phyloP scores from a whole-genome alignment of 208 protist genomes.

The Leishmania mexicana region DNA sequence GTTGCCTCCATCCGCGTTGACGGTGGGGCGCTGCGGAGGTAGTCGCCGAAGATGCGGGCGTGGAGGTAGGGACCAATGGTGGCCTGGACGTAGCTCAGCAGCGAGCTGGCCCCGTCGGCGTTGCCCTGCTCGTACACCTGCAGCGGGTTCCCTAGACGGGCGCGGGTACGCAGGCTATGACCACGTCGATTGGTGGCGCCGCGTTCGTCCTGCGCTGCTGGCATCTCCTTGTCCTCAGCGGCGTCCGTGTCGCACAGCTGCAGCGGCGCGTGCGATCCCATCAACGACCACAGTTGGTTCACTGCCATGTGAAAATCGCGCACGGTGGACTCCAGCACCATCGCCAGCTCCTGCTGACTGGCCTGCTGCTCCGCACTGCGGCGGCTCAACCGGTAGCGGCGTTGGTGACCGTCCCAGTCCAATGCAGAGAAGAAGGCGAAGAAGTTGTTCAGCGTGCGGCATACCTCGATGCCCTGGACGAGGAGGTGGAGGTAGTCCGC shows the following conservation, averaged over 20 bases:
- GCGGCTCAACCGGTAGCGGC: conserved; percentile 20
- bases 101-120: conserved; percentile 20
- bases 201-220: neutral
- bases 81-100: conserved; percentile 34
- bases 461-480: conserved; percentile 19
- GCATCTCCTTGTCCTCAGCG: neutral
- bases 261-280: conserved; percentile 29
- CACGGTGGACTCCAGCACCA: conserved; percentile 18
- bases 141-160: conserved; percentile 6
- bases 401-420: conserved; percentile 24
- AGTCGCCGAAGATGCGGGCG: conserved; percentile 30
- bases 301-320: conserved; percentile 15
- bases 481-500: conserved; percentile 11
- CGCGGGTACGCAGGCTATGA: neutral
- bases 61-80: conserved; percentile 23
- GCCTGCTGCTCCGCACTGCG: conserved; percentile 25
- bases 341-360: conserved; percentile 14
- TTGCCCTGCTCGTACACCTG: conserved; percentile 27
- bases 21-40: conserved; percentile 28
- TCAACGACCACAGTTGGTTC: conserved; percentile 28
- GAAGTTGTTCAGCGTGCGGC: conserved; percentile 39
- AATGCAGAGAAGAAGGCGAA: conserved; percentile 31
- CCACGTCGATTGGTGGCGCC: neutral
- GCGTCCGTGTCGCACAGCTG: neutral
- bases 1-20: conserved; percentile 19